A percentile compares a stretch with the other conserved stretches of the same genome.
These are phyloP conservation scores for Boletales sp. DNA, from an alignment of 768 basidiomycete species.

Conservation along the genomic window DNA sequence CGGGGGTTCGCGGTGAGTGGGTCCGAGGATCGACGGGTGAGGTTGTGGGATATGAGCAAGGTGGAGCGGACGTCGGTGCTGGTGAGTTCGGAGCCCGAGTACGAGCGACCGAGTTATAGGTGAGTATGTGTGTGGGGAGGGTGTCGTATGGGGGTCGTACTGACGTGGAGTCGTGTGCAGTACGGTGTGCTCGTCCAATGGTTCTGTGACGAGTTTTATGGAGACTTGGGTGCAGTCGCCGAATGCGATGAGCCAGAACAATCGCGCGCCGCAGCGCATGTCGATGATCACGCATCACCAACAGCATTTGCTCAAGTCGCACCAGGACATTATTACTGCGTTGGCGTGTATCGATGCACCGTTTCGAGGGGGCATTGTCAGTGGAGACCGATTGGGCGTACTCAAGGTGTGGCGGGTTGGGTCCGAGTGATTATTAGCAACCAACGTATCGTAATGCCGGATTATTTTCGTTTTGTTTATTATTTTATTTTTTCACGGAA, in stretches of 20 bases:
- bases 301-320: conserved; percentile 78
- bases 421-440: conserved; percentile 39
- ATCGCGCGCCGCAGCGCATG: conserved; percentile 71
- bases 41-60: conserved; percentile 82
- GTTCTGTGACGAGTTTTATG: conserved; percentile 50
- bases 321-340: conserved; percentile 88
- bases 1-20: conserved; percentile 82
- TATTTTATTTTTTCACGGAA: conserved; percentile 2
- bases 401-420: conserved; percentile 90
- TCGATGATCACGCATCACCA: conserved; percentile 79
- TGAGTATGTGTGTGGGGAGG: conserved; percentile 24
- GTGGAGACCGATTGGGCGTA: conserved; percentile 84
- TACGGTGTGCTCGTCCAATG: conserved; percentile 33
- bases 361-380: conserved; percentile 89
- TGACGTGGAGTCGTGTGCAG: conserved; percentile 19
- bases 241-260: conserved; percentile 46
- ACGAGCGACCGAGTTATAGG: conserved; percentile 78
- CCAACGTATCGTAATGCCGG: background rate
- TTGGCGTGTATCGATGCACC: conserved; percentile 88
- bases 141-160: background rate
- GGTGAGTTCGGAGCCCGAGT: conserved; percentile 73
- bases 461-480: background rate
- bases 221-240: conserved; percentile 58
- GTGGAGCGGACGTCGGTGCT: conserved; percentile 73
- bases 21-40: conserved; percentile 84